These are phyloP conservation scores for Dactylellina drechsleri DNA, from an alignment of 2,329 filamentous ascomycete genomes.

Conservation along the genomic window DNA sequence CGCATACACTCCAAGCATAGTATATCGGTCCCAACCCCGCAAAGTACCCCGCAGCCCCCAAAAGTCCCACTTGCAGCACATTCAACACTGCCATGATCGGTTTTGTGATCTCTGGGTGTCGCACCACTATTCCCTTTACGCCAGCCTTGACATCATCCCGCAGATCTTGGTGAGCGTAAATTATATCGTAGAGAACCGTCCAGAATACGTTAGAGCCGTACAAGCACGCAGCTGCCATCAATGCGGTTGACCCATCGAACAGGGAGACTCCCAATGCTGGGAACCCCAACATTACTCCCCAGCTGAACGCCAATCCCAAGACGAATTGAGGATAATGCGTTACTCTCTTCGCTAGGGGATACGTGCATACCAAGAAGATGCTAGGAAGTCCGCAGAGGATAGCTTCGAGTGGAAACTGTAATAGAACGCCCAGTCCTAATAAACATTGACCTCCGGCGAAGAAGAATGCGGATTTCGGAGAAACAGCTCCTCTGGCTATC, in stretches of 20 bases:
- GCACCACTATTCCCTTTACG: slow-evolving; percentile 86
- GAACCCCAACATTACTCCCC: slow-evolving; percentile 89
- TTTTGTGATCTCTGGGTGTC: slow-evolving; percentile 81
- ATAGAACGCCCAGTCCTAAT: slow-evolving; percentile 75
- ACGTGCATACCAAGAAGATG: slow-evolving; percentile 76
- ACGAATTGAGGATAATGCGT: slow-evolving; percentile 89
- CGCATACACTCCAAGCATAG: slow-evolving; percentile 74
- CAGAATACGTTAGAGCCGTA: slow-evolving; percentile 84
- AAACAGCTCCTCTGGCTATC: slow-evolving; percentile 80
- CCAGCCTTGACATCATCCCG: slow-evolving; percentile 85
- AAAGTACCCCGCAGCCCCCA: slow-evolving; percentile 75
- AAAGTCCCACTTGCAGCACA: slow-evolving; percentile 73
- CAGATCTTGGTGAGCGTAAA: slow-evolving; percentile 92
- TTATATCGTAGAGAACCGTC: slow-evolving; percentile 91
- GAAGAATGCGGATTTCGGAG: slow-evolving; percentile 74
- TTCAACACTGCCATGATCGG: slow-evolving; percentile 77
- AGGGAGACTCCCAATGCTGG: slow-evolving; percentile 82
- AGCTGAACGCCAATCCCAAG: slow-evolving; percentile 84
- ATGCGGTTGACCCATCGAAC: slow-evolving; percentile 70
- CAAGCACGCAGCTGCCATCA: slow-evolving; percentile 74
- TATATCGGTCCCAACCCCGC: slow-evolving; percentile 76
- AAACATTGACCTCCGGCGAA: slow-evolving; percentile 81
- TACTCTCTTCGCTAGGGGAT: slow-evolving; percentile 84
- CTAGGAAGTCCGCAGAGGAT: slow-evolving; percentile 82
- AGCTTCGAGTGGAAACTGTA: slow-evolving; percentile 79